phyloP scores from a whole-genome alignment of 75 land plant genomes.

The Selaginella tamariscina region DNA sequence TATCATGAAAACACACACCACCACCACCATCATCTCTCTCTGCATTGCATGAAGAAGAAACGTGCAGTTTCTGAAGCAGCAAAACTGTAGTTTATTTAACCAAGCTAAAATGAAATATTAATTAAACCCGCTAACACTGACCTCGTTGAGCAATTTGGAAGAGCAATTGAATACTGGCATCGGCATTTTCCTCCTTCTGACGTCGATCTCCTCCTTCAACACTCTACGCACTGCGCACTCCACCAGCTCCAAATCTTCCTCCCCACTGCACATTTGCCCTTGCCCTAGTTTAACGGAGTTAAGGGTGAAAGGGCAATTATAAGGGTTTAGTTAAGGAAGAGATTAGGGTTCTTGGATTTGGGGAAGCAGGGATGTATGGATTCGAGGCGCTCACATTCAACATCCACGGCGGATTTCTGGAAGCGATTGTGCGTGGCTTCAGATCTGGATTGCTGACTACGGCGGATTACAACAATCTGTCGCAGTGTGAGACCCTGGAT shows the following conservation, averaged over 20 bases:
- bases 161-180: background rate
- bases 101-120: too few relatives aligned
- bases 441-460: slow-evolving; percentile 52
- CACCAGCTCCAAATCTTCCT: background rate
- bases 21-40: too few relatives aligned
- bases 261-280: too few relatives aligned
- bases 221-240: background rate
- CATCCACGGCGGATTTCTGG: slow-evolving; percentile 82
- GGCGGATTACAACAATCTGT: slow-evolving; percentile 40
- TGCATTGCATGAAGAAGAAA: too few relatives aligned
- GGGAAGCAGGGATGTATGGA: slow-evolving; percentile 53
- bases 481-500: slow-evolving; percentile 90
- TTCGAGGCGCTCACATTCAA: slow-evolving; percentile 95
- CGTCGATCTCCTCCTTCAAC: background rate
- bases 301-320: too few relatives aligned
- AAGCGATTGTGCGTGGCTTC: slow-evolving; percentile 86
- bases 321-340: too few relatives aligned
- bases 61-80: background rate
- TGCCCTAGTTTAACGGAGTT: too few relatives aligned
- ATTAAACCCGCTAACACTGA: too few relatives aligned
- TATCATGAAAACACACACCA: too few relatives aligned
- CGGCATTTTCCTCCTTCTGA: background rate
- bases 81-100: too few relatives aligned
- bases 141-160: background rate
- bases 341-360: background rate